Percentiles rank a stretch among this genome's conserved stretches.
Conservation (phyloP, 2,329 filamentous ascomycete genomes). For the Teratosphaeria viscida region DNA sequence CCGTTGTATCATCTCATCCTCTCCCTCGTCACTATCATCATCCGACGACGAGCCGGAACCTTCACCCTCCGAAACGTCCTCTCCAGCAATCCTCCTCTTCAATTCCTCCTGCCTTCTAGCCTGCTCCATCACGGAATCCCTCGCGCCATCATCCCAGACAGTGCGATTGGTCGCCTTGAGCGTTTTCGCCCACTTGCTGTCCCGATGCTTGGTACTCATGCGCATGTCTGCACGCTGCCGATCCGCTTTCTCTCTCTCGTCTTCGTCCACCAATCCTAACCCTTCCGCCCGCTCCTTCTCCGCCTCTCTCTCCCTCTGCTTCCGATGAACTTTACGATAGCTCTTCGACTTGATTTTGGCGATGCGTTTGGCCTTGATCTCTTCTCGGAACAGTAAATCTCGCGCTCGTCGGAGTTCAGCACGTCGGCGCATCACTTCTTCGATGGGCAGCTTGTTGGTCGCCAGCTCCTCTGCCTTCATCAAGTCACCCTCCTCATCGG, state of each 20-base stretch:
- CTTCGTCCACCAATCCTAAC: slow-evolving; percentile 48
- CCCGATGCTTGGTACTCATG: slow-evolving; percentile 73
- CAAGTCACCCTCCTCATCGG: slow-evolving; percentile 46
- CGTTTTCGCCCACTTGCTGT: slow-evolving; percentile 87
- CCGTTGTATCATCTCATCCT: slow-evolving; percentile 37
- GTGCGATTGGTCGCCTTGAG: slow-evolving; percentile 68
- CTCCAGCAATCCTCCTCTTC: slow-evolving; percentile 67
- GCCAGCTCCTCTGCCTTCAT: slow-evolving; percentile 60
- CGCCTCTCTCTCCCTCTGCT: slow-evolving; percentile 53
- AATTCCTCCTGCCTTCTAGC: slow-evolving; percentile 74
- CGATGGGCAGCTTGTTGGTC: slow-evolving; percentile 60
- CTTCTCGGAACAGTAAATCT: slow-evolving; percentile 79
- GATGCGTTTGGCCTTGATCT: slow-evolving; percentile 79
- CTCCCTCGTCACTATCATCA: slow-evolving; percentile 43
- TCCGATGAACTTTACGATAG: slow-evolving; percentile 84
- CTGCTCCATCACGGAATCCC: slow-evolving; percentile 68
- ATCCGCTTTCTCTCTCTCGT: slow-evolving; percentile 56
- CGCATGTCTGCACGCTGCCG: slow-evolving; percentile 70
- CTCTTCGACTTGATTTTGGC: slow-evolving; percentile 99
- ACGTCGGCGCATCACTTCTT: slow-evolving; percentile 61
- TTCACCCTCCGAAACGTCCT: slow-evolving; percentile 41
- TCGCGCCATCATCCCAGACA: slow-evolving; percentile 81
- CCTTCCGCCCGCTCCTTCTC: slow-evolving; percentile 47
- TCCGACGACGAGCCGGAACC: slow-evolving; percentile 43
- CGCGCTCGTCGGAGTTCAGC: slow-evolving; percentile 68